A percentile compares a stretch with the other conserved stretches of the same genome.
These are phyloP conservation scores for Globisporangium splendens DNA, from an alignment of 352 stramenopile species.

Conservation along the genomic window DNA sequence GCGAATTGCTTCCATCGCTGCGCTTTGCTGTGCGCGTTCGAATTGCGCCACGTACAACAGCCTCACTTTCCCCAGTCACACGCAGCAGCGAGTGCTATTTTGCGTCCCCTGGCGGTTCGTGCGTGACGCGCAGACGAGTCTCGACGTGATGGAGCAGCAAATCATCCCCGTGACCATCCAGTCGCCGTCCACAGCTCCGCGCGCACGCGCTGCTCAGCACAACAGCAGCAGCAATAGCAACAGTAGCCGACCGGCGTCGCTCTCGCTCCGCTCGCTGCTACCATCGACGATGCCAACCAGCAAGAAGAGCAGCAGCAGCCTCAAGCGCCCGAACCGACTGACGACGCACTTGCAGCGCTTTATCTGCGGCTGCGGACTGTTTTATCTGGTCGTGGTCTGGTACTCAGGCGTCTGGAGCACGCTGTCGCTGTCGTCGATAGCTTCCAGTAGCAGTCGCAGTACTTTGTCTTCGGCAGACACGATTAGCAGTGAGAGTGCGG, in stretches of 20 bases:
- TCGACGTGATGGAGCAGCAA: neutral
- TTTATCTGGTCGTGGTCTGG: conserved; percentile 23
- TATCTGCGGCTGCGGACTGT: conserved; percentile 20
- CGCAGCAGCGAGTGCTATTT: too few species aligned
- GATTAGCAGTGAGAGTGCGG: neutral
- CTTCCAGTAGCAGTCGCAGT: too few species aligned
- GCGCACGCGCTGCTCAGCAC: neutral
- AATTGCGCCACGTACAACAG: too few species aligned
- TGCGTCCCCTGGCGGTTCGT: too few species aligned
- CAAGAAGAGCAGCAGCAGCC: neutral
- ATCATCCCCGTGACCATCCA: neutral
- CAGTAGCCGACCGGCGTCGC: neutral
- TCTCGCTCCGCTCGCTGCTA: conserved; percentile 1
- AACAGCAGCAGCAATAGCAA: neutral
- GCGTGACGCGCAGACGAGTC: neutral
- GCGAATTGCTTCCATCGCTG: too few species aligned
- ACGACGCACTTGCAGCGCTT: conserved; percentile 12
- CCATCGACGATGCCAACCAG: conserved; percentile 2
- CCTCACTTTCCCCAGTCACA: too few species aligned
- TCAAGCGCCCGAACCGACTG: conserved; percentile 3
- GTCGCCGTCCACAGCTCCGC: conserved; percentile 1
- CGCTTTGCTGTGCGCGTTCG: too few species aligned
- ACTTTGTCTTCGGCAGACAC: neutral
- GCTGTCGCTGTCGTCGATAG: neutral
- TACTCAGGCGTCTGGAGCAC: conserved; percentile 16